A percentile compares a stretch with the other conserved stretches of the same genome.
Conservation (phyloP, 805 yeast species). For the Wickerhamiella spandovensis region DNA sequence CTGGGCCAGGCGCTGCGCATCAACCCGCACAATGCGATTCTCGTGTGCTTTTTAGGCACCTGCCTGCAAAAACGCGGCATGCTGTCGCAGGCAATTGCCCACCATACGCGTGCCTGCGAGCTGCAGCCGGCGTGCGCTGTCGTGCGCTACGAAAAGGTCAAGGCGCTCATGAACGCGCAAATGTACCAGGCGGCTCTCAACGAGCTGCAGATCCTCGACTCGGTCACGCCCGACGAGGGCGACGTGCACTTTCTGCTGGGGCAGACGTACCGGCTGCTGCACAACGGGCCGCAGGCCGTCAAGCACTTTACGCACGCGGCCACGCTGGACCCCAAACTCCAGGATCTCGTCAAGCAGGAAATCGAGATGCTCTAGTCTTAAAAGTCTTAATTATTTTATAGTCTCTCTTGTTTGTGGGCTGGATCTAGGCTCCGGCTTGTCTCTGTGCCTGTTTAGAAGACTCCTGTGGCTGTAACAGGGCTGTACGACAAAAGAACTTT, state of each 20-base stretch:
- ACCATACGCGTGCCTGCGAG: conserved; percentile 70
- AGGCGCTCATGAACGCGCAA: conserved; percentile 57
- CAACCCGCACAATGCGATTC: conserved; percentile 79
- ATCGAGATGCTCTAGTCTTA: conserved; percentile 1
- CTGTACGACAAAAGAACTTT: conserved; percentile 16
- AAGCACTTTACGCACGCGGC: conserved; percentile 78
- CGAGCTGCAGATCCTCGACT: conserved; percentile 58
- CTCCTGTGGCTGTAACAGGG: too few relatives aligned
- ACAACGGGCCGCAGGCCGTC: conserved; percentile 64
- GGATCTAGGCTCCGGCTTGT: too few relatives aligned
- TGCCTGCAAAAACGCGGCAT: conserved; percentile 67
- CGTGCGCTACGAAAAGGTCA: conserved; percentile 81
- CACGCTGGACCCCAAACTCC: conserved; percentile 71
- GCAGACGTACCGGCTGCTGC: conserved; percentile 64
- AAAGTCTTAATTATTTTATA: too few relatives aligned
- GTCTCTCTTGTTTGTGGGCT: too few relatives aligned
- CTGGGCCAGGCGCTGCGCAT: conserved; percentile 77
- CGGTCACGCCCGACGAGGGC: conserved; percentile 87
- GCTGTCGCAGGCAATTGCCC: conserved; percentile 58
- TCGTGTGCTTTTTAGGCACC: conserved; percentile 89
- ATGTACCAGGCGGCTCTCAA: conserved; percentile 58
- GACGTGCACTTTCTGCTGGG: conserved; percentile 85
- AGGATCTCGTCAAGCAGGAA: background rate
- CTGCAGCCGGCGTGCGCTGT: conserved; percentile 77
- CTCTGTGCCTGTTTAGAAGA: too few relatives aligned